Percentiles rank a stretch among this genome's conserved stretches.
phyloP scores from a whole-genome alignment of 805 yeast species.

The Cyberlindnera japonica region DNA sequence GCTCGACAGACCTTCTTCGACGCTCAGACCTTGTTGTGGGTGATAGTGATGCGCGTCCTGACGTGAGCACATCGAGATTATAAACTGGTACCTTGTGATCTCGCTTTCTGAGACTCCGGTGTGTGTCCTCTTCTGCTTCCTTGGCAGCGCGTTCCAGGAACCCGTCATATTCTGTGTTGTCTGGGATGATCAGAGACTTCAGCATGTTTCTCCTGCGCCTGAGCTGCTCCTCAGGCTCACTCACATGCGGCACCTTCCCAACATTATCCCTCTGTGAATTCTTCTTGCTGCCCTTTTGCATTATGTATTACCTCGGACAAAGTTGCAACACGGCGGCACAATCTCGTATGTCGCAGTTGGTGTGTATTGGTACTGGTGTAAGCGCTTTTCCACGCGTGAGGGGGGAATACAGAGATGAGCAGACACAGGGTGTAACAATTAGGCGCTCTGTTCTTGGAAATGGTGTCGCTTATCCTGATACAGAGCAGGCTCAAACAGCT shows the following conservation, averaged over 20 bases:
- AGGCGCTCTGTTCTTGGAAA: too few relatives aligned
- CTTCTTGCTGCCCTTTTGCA: neutral
- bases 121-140: constrained; percentile 16
- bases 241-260: constrained; percentile 5
- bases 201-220: constrained; percentile 23
- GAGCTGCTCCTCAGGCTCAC: constrained; percentile 17
- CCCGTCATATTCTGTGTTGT: constrained; percentile 35
- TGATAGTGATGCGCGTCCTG: constrained; percentile 1
- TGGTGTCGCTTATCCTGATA: too few relatives aligned
- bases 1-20: constrained; percentile 5
- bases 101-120: constrained; percentile 14
- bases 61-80: constrained; percentile 2
- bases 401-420: too few relatives aligned
- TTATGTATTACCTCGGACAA: too few relatives aligned
- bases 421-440: too few relatives aligned
- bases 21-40: neutral
- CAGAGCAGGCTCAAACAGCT: too few relatives aligned
- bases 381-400: too few relatives aligned
- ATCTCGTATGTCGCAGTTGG: too few relatives aligned
- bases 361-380: too few relatives aligned
- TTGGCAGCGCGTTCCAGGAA: constrained; percentile 32
- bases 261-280: constrained; percentile 4
- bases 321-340: too few relatives aligned
- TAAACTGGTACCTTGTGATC: constrained; percentile 3
- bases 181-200: constrained; percentile 34